A percentile compares a stretch with the other conserved stretches of the same genome.
Evolutionary conservation across 2,329 filamentous ascomycete genomes (phyloP).

Genomic region (Penicillium janthinellum): DNA sequence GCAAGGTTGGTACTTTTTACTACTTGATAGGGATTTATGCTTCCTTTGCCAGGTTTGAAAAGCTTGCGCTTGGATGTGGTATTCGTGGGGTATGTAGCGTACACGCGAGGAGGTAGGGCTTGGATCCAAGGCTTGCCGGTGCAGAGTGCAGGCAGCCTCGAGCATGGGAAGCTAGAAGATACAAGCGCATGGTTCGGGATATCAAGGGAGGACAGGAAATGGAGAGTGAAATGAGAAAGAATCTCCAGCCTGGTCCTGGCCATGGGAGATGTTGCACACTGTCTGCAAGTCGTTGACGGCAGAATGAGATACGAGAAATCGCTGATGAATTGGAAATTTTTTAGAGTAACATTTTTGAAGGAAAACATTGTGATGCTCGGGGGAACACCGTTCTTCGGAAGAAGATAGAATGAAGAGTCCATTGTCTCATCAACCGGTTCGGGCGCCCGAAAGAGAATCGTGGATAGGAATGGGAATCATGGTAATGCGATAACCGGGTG

Average conservation of each 20-base stretch:
- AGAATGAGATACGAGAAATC: constrained; percentile 16
- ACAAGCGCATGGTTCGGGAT: constrained; percentile 35
- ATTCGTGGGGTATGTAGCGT: constrained; percentile 22
- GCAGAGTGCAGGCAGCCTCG: constrained; percentile 6
- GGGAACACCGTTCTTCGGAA: constrained; percentile 4
- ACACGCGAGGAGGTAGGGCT: constrained; percentile 16
- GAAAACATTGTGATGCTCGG: neutral
- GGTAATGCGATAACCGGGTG: neutral
- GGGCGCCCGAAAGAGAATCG: constrained; percentile 18
- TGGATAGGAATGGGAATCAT: neutral
- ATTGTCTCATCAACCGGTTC: constrained; percentile 23
- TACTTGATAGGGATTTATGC: neutral
- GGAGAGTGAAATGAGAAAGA: constrained; percentile 7
- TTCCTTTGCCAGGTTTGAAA: constrained; percentile 13
- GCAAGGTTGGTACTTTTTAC: neutral
- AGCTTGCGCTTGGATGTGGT: neutral
- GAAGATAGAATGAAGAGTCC: constrained; percentile 13
- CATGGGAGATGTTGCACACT: constrained; percentile 8
- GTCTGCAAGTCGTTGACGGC: constrained; percentile 14
- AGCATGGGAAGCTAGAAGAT: neutral
- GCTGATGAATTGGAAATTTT: constrained; percentile 25
- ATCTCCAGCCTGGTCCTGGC: constrained; percentile 1
- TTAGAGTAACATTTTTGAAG: constrained; percentile 16
- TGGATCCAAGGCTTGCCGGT: neutral
- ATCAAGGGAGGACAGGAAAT: constrained; percentile 11